Evolutionary conservation across 2,329 filamentous ascomycete species (phyloP), one percentile per base, ranked within the genome.

Genomic region (Xylariales sp.): DNA sequence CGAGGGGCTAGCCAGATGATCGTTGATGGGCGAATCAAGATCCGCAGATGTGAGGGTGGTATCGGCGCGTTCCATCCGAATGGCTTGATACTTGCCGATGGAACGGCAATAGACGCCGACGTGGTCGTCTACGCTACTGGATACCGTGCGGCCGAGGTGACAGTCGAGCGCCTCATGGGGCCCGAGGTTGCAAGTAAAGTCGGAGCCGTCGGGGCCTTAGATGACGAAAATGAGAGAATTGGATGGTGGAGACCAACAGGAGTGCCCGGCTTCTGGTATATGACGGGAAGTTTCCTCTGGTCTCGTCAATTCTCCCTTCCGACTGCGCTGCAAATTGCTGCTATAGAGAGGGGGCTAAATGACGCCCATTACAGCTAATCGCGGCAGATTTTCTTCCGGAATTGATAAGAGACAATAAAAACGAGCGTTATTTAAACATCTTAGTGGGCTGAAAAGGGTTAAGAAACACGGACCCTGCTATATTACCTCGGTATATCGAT

Each of bases 171-270:
- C 10, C 7, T 48, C 16, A 23, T 48, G n/a, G 45, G 45, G 8
- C n/a, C n/a, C 6, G 45, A 48, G 8, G 23, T 28, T 7, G n/a
- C 45, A n/a, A 18, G 45, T 23, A 48, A 48, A 28, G 45, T 48
- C 10, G 45, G 45, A 28, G 45, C 45, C 8, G 23, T 48, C 28
- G 45, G 45, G 7, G 6, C 5, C 9, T 9, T 48, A 18, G 45
- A 48, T 28, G 45, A 16, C 10, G 45, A 48, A 8, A 48, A 48
- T 48, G 45, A 48, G n/a, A n/a, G 45, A 8, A n/a, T 48, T 18
- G 45, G 45, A n/a, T 48, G 45, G 45, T 48, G 45, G 45, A n/a
- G 45, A n/a, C 45, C 45, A 28, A 48, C 45, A 23, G 45, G 45
- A 18, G 16, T 18, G 23, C 18, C 45, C 3, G 45, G 45, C n/a